Conservation (phyloP, 805 yeast species). For the Kuraishia molischiana region DNA sequence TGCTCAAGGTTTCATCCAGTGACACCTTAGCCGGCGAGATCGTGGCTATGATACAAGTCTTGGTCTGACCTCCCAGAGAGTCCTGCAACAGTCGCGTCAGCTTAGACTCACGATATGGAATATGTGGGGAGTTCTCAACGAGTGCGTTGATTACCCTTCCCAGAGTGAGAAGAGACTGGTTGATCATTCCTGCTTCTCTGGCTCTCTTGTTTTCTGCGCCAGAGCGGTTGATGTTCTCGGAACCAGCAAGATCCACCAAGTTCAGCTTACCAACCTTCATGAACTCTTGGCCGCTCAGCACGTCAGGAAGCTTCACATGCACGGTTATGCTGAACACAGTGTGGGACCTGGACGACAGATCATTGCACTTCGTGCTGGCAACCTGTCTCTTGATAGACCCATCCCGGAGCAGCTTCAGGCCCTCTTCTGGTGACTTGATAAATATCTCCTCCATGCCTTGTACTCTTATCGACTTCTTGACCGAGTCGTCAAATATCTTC, state of each 20-base stretch:
- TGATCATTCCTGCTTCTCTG: slow-evolving; percentile 83
- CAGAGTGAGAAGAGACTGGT: slow-evolving; percentile 77
- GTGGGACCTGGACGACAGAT: slow-evolving; percentile 70
- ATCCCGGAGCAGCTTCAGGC: slow-evolving; percentile 36
- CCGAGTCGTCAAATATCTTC: slow-evolving; percentile 42
- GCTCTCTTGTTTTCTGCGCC: slow-evolving; percentile 83
- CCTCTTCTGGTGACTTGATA: slow-evolving; percentile 39
- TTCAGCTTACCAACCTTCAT: slow-evolving; percentile 60
- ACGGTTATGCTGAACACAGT: slow-evolving; percentile 67
- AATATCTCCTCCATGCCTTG: slow-evolving; percentile 50
- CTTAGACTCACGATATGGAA: slow-evolving; percentile 82
- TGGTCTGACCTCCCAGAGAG: slow-evolving; percentile 81
- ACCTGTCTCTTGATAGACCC: slow-evolving; percentile 62
- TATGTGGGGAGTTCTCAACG: slow-evolving; percentile 52
- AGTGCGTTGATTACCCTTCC: slow-evolving; percentile 77
- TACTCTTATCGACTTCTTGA: slow-evolving; percentile 34
- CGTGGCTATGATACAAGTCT: slow-evolving; percentile 81
- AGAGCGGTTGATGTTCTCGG: slow-evolving; percentile 75
- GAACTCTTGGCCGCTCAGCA: slow-evolving; percentile 37
- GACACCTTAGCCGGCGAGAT: slow-evolving; percentile 74
- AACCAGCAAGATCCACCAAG: slow-evolving; percentile 85
- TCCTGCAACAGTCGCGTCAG: slow-evolving; percentile 72
- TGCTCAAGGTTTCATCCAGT: slow-evolving; percentile 75
- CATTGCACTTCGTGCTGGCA: slow-evolving; percentile 73
- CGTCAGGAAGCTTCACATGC: slow-evolving; percentile 38